phyloP scores from a whole-genome alignment of 148 eudicot genomes.

The Cornus florida region DNA sequence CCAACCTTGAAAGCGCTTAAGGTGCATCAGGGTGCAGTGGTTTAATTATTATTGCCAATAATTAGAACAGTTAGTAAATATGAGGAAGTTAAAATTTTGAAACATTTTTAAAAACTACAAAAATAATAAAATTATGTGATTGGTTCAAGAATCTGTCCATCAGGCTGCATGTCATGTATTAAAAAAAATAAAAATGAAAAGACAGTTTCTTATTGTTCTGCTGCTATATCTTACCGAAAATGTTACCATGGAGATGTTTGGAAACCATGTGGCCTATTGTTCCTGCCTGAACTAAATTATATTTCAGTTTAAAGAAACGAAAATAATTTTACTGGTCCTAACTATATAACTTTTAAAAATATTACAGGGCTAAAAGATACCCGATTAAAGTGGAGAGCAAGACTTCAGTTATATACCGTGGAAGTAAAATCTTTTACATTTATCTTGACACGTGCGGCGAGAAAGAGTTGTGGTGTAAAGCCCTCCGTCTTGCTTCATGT shows the following conservation, averaged over 20 bases:
- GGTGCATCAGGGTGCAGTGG: no score
- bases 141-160: no score
- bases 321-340: not conserved
- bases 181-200: no score
- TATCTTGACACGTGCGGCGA: constrained; percentile 84
- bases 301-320: not conserved
- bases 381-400: constrained; percentile 85
- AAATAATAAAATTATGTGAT: no score
- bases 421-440: constrained; percentile 61
- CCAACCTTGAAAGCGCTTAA: no score
- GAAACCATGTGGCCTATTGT: no score
- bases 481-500: constrained; percentile 87
- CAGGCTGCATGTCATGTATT: not conserved
- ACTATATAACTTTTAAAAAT: not conserved
- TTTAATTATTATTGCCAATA: no score
- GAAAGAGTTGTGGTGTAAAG: constrained; percentile 97
- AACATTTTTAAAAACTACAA: no score
- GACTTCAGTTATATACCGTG: constrained; percentile 49
- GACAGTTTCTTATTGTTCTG: not conserved
- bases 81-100: no score
- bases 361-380: constrained; percentile 80
- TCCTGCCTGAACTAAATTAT: not conserved
- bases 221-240: not conserved
- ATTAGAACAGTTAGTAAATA: no score
- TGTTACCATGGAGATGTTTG: no score